phyloP scores from a whole-genome alignment of 805 yeast genomes.

The Teunomyces pallodes region DNA sequence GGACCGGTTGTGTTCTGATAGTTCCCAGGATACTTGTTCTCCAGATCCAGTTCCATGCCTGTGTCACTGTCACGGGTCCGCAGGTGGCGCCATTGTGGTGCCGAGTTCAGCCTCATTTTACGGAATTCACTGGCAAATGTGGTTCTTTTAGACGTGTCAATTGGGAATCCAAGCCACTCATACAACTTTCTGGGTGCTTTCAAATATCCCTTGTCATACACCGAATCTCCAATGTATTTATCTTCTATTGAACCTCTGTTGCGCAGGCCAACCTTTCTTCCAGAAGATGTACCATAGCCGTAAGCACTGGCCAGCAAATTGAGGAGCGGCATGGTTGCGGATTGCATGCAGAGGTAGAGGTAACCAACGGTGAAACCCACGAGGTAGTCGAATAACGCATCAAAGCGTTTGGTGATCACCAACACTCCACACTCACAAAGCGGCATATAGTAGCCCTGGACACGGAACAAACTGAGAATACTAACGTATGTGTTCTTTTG shows the following conservation, averaged over 20 bases:
- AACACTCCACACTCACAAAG: slow-evolving; percentile 32
- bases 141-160: slow-evolving; percentile 5
- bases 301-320: slow-evolving; percentile 36
- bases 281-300: slow-evolving; percentile 10
- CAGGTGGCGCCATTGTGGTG: no score
- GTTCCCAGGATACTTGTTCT: no score
- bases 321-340: slow-evolving; percentile 46
- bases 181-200: slow-evolving; percentile 52
- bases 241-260: background rate
- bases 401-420: slow-evolving; percentile 42
- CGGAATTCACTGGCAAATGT: slow-evolving; percentile 5
- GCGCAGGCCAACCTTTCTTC: slow-evolving; percentile 33
- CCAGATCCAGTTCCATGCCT: no score
- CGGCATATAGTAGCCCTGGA: slow-evolving; percentile 57
- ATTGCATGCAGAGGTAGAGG: slow-evolving; percentile 60
- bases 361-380: slow-evolving; percentile 58
- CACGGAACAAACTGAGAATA: slow-evolving; percentile 51
- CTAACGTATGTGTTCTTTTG: slow-evolving; percentile 52
- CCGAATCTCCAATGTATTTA: slow-evolving; percentile 35
- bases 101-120: background rate
- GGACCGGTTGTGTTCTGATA: slow-evolving; percentile 4
- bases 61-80: no score
- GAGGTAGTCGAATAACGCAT: slow-evolving; percentile 38
- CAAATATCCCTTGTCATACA: slow-evolving; percentile 52
- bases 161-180: slow-evolving; percentile 28